Evolutionary conservation across 345 rosid species (phyloP).

Genomic region (Citrus sp.): DNA sequence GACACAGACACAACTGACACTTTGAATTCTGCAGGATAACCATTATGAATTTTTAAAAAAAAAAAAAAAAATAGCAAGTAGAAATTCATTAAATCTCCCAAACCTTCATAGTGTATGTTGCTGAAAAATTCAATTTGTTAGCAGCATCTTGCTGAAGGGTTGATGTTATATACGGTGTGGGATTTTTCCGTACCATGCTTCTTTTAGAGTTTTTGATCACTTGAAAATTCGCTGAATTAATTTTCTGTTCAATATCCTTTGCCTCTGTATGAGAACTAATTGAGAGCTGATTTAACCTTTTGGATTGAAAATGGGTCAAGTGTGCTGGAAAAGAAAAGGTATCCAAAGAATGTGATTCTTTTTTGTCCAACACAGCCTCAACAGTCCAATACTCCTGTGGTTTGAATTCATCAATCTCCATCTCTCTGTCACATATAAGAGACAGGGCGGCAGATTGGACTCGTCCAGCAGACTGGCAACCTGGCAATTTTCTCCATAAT

Average conservation of each 20-base stretch:
- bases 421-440: constrained; percentile 89
- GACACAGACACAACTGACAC: neutral
- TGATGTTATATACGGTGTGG: constrained; percentile 93
- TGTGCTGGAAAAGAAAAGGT: constrained; percentile 47
- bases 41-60: neutral
- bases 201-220: constrained; percentile 52
- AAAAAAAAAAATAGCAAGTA: neutral
- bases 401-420: constrained; percentile 82
- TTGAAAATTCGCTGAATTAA: constrained; percentile 45
- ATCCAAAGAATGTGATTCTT: constrained; percentile 26
- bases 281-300: constrained; percentile 74
- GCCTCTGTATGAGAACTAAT: constrained; percentile 58
- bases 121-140: constrained; percentile 71
- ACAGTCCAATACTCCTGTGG: constrained; percentile 86
- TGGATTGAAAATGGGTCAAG: constrained; percentile 61
- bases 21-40: neutral
- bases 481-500: constrained; percentile 94
- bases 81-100: constrained; percentile 12
- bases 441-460: constrained; percentile 98
- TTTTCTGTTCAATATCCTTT: constrained; percentile 50
- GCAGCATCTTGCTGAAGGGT: constrained; percentile 99
- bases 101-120: constrained; percentile 88
- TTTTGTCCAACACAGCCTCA: constrained; percentile 45
- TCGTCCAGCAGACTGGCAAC: constrained; percentile 97
- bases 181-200: constrained; percentile 55